Conservation (phyloP, 169 alveolate genomes). For the Plasmodium reichenowi region DNA sequence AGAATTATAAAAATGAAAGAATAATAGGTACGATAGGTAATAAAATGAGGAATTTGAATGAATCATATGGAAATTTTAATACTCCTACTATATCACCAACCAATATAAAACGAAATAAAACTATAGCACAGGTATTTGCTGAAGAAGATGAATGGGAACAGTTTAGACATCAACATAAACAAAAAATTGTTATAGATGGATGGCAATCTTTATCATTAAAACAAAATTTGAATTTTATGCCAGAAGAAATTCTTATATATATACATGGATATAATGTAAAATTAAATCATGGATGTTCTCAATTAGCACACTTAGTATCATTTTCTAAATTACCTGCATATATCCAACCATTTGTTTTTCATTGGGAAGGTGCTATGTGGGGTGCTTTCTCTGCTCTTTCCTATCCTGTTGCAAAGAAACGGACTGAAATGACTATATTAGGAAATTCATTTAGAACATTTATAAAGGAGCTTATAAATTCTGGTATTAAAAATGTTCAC, state of each 20-base stretch:
- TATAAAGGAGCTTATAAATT: slow-evolving; percentile 73
- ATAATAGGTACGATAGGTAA: slow-evolving; percentile 23
- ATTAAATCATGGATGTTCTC: slow-evolving; percentile 87
- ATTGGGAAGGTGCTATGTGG: slow-evolving; percentile 88
- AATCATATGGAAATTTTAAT: slow-evolving; percentile 41
- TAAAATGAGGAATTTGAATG: slow-evolving; percentile 27
- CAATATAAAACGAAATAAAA: slow-evolving; percentile 48
- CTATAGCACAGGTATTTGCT: slow-evolving; percentile 81
- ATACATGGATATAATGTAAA: slow-evolving; percentile 92
- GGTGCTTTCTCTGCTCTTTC: slow-evolving; percentile 85
- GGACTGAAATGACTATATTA: slow-evolving; percentile 77
- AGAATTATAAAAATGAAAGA: slow-evolving; percentile 23
- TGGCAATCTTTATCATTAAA: slow-evolving; percentile 85
- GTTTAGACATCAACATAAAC: slow-evolving; percentile 76
- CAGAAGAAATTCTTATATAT: slow-evolving; percentile 89
- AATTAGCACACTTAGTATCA: slow-evolving; percentile 87
- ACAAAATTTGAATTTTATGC: slow-evolving; percentile 78
- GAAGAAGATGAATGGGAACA: slow-evolving; percentile 89
- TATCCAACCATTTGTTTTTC: slow-evolving; percentile 87
- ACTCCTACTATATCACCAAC: slow-evolving; percentile 22
- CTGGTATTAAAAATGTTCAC: slow-evolving; percentile 83
- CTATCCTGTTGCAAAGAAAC: slow-evolving; percentile 81
- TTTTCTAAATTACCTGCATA: slow-evolving; percentile 88
- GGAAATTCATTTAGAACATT: slow-evolving; percentile 82
- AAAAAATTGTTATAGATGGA: slow-evolving; percentile 80